Evolutionary conservation across 108 stramenopile species (phyloP).

Genomic region (Pseudonitzschia multiseries): DNA sequence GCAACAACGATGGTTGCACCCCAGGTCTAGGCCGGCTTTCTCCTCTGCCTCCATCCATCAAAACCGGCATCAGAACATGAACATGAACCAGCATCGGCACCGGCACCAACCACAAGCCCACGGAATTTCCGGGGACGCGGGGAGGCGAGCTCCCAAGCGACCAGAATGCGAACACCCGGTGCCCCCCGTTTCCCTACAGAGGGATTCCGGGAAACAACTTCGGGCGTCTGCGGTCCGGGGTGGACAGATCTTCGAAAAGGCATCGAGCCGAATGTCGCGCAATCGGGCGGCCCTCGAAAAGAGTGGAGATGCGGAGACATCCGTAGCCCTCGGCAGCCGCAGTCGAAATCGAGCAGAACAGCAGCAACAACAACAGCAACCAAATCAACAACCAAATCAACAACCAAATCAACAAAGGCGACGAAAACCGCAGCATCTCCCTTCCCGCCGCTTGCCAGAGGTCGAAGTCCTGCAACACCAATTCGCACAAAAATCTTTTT

Average conservation of each 20-base stretch:
- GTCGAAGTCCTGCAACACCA: background rate
- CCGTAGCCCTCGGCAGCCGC: background rate
- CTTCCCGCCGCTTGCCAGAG: background rate
- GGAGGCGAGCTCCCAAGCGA: no score
- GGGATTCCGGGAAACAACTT: conserved; percentile 3
- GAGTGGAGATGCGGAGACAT: background rate
- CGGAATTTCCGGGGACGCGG: no score
- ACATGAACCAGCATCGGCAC: no score
- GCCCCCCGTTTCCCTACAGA: background rate
- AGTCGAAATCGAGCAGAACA: background rate
- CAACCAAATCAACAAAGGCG: background rate
- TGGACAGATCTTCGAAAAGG: background rate
- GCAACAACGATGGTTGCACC: no score
- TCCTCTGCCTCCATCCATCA: no score
- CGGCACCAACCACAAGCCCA: no score
- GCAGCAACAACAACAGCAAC: background rate
- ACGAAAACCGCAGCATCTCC: no score
- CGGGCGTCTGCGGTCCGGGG: background rate
- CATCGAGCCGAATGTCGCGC: background rate
- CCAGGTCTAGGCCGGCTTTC: no score
- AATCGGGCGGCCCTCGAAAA: background rate
- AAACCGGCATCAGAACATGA: no score
- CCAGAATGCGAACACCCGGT: no score
- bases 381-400: no score
- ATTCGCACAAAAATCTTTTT: background rate